Evolutionary conservation across 176 grass and related monocot genomes (phyloP), one percentile per base, ranked within the genome.

Genomic region (Eremochloa ophiuroides): DNA sequence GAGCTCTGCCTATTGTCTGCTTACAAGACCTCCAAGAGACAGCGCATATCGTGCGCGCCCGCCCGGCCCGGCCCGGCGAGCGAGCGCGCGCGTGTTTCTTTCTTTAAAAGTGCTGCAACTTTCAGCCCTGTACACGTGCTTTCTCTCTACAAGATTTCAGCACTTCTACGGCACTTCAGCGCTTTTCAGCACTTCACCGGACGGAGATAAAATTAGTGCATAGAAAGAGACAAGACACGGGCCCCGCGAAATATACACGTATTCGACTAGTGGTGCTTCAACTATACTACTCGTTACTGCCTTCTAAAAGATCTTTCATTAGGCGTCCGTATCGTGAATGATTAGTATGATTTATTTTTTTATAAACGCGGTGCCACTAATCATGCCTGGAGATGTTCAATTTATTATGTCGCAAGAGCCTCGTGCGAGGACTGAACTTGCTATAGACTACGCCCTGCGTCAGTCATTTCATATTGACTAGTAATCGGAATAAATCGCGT

Each of bases 241-340:
- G 56, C 38, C 68, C 76, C 65, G 40, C 46, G 22, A 53, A 33
- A 41, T 37, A 44, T 9, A 70, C 4, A 3, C 16, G n/a, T 16
- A 29, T 28, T 18, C 47, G 29, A 56, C n/a, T 18, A 20, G 31
- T 29, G 12, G 14, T 27, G 15, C 61, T 31, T 26, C 17, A 22
- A n/a, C 7, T 10, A 53, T 22, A 12, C 13, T n/a, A 35, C 34
- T n/a, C 20, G 29, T 75, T 13, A 26, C 2, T 42, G 26, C 25
- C 16, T 39, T 80, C 44, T 68, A 38, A 11, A n/a, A n/a, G 81
- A 75, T 51, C 30, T 20, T 84, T 84, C 69, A 59, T 20, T 3
- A 0, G 41, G 42, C 30, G 13, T 63, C 61, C 37, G 14, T 62
- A 28, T 23, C 14, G 46, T 15, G n/a, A 67, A 16, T 38, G 62